Base-by-base conservation (phyloP, 805 yeast species). In the Teunomyces tritomae region DNA sequence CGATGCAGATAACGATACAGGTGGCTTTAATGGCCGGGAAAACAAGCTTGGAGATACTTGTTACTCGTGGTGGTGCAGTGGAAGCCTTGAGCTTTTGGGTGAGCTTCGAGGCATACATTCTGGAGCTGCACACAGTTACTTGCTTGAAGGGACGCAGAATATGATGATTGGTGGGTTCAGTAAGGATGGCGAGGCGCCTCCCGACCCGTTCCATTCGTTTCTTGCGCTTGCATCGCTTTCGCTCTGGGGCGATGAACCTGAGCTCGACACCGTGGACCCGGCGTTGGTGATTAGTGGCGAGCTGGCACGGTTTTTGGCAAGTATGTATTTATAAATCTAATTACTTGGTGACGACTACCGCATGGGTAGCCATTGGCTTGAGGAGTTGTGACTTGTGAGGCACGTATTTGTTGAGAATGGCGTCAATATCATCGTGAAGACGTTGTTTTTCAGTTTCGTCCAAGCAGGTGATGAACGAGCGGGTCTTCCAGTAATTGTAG, bases 11-110 rank as follows among this genome's bases (percentile, higher is more conserved):
- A 66, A 61, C 2, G 92, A 85, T 58, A 66, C 67, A 45, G 97
- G 97, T 1, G 92, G 92, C 0, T 83, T 87, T 61, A 88, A 89
- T 63, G 97, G 97, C 1, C 73, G 97, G 41, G 82, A 80, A n/a
- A 89, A 89, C 62, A 90, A 90, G 62, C 77, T 74, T 48, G 86
- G 86, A 3, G 97, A 90, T 64, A 85, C 96, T 0, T 90, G 97
- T 68, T 90, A 90, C 59, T 79, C 85, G 5, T 90, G 89, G 75
- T 90, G 97, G 97, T 78, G 81, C 40, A 57, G 82, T 11, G 91
- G 80, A 2, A 71, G 88, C 4, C 67, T 89, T 51, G 55, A 59
- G 1, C 55, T 85, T 10, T 56, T 88, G 20, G 62, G 61, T 1
- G 44, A 14, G 49, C 10, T 52, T 56, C n/a, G 45, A 63, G 17